Percentiles rank a stretch among this genome's conserved stretches.
Evolutionary conservation across 441 rosid species (phyloP).

Genomic region (Populus hybrid): DNA sequence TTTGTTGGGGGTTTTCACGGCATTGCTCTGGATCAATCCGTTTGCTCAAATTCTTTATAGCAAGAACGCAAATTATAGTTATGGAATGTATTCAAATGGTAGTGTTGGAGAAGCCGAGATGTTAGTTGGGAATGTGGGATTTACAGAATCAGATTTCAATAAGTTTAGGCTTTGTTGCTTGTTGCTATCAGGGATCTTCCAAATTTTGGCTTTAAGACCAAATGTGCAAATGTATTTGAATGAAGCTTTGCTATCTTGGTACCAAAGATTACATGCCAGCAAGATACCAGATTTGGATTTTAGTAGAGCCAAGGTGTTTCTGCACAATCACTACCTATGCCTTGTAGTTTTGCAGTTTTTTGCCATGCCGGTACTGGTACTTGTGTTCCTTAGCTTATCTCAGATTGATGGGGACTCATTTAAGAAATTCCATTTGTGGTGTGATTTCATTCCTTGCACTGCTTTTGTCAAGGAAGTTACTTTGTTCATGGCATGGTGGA

Average conservation of each 20-base stretch:
- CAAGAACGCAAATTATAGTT: slow-evolving; percentile 19
- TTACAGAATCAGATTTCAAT: slow-evolving; percentile 39
- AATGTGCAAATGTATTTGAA: slow-evolving; percentile 89
- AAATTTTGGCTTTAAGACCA: slow-evolving; percentile 58
- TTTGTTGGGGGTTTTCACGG: slow-evolving; percentile 43
- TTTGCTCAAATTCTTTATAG: slow-evolving; percentile 48
- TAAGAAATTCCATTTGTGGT: slow-evolving; percentile 33
- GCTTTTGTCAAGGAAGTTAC: slow-evolving; percentile 43
- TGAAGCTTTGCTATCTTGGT: slow-evolving; percentile 89
- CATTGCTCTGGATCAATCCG: slow-evolving; percentile 83
- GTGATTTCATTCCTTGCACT: slow-evolving; percentile 52
- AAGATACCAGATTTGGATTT: slow-evolving; percentile 83
- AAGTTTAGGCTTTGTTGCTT: slow-evolving; percentile 53
- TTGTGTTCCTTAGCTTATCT: slow-evolving; percentile 62
- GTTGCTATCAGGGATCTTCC: slow-evolving; percentile 51
- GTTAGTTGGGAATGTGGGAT: slow-evolving; percentile 62
- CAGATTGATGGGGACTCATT: slow-evolving; percentile 48
- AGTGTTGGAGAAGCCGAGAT: slow-evolving; percentile 20
- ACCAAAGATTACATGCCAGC: slow-evolving; percentile 84
- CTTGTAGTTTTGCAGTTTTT: slow-evolving; percentile 71
- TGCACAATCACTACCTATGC: slow-evolving; percentile 86
- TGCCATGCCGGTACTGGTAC: slow-evolving; percentile 55
- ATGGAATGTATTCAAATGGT: slow-evolving; percentile 8
- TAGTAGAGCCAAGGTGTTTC: slow-evolving; percentile 86
- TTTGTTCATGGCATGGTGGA: slow-evolving; percentile 90